These are phyloP conservation scores for Prosopis cineraria DNA, from an alignment of 306 rosid species.

Conservation along the genomic window DNA sequence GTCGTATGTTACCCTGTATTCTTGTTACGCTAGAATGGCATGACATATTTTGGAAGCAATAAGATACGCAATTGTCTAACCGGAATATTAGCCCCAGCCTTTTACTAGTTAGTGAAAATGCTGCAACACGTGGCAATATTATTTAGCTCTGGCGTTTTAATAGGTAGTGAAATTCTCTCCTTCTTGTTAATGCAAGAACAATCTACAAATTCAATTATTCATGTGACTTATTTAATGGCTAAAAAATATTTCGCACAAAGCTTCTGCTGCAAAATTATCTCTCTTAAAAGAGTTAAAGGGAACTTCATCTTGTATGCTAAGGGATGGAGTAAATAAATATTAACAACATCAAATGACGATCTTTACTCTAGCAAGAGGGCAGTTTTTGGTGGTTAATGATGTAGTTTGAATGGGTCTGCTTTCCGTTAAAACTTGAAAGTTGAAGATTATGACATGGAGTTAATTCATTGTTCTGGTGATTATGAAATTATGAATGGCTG, in stretches of 20 bases:
- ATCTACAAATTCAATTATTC: not conserved
- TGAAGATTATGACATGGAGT: conserved; percentile 13
- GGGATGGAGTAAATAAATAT: not conserved
- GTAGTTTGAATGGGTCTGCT: not conserved
- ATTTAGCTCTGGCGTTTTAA: not conserved
- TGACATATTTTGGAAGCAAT: not conserved
- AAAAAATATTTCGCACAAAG: not conserved
- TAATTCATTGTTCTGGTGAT: not conserved
- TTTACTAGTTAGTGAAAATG: not conserved
- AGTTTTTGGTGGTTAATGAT: not conserved
- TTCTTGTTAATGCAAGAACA: not conserved
- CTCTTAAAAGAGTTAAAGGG: not conserved
- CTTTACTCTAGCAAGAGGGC: conserved; percentile 4
- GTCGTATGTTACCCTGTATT: not conserved
- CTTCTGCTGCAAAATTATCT: not conserved
- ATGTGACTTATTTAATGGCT: not conserved
- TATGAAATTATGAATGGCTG: conserved; percentile 1
- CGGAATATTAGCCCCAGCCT: not conserved
- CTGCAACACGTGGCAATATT: not conserved
- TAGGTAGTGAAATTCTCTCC: not conserved
- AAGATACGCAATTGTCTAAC: not conserved
- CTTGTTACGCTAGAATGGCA: not conserved
- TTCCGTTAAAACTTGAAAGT: not conserved
- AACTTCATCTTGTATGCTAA: not conserved
- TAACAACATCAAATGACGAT: not conserved